These are phyloP conservation scores for Podospora conica DNA, from an alignment of 495 filamentous ascomycete species.

Conservation along the genomic window DNA sequence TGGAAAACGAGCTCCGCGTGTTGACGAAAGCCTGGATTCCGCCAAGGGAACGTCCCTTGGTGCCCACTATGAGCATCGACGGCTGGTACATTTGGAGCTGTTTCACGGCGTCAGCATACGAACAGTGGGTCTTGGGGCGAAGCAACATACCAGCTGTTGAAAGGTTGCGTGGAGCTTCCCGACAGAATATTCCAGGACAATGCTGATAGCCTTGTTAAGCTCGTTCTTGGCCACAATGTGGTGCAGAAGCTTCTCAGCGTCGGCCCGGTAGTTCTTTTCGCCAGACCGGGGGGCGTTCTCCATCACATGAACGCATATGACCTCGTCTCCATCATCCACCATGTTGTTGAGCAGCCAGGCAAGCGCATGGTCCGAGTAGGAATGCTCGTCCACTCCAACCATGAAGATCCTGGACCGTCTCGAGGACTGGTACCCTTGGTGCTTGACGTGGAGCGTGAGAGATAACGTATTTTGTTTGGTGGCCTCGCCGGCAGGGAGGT, in stretches of 20 bases:
- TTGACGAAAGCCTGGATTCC: constrained; percentile 87
- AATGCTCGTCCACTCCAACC: constrained; percentile 89
- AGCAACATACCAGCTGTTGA: constrained; percentile 71
- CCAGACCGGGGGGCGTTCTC: constrained; percentile 75
- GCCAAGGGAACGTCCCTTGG: constrained; percentile 76
- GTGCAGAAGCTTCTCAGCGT: constrained; percentile 70
- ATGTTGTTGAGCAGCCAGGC: constrained; percentile 92
- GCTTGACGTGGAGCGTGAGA: constrained; percentile 80
- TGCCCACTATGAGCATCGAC: constrained; percentile 91
- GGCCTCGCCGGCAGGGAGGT: constrained; percentile 61
- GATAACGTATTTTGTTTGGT: constrained; percentile 75
- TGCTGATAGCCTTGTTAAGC: constrained; percentile 75
- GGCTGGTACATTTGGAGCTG: constrained; percentile 94
- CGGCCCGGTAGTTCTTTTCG: constrained; percentile 72
- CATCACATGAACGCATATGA: constrained; percentile 86
- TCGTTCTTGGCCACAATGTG: constrained; percentile 80
- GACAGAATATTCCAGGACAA: constrained; percentile 83
- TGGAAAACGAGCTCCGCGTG: constrained; percentile 77
- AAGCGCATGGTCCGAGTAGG: constrained; percentile 91
- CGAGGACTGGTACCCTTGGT: constrained; percentile 81
- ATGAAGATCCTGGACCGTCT: constrained; percentile 86
- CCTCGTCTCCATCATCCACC: constrained; percentile 94
- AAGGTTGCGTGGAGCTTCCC: constrained; percentile 91
- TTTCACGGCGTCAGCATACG: background rate
- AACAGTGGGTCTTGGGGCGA: background rate